Evolutionary conservation across 2,329 filamentous ascomycete genomes (phyloP), one percentile per base, ranked within the genome.

Genomic region (Chaetomiaceae sp.): DNA sequence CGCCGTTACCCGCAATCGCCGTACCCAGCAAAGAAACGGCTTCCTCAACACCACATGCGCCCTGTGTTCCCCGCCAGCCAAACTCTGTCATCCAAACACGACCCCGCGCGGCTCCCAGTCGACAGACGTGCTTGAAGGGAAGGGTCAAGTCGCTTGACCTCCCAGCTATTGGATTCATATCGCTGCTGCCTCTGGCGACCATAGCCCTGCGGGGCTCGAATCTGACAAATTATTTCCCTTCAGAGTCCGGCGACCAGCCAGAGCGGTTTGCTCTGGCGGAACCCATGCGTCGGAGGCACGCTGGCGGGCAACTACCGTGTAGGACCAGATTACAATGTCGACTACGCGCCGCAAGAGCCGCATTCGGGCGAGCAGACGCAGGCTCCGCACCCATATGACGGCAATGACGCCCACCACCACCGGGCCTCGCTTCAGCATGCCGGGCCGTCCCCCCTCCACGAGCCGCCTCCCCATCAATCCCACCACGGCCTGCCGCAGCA

Each of bases 251-350:
- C 79, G 79, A 78, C 80, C 83, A 83, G 84, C 82, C 82, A 84
- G 84, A 81, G 84, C 83, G 83, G 76, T 74, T 80, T 79, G 84
- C 83, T 87, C 84, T 87, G 84, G 84, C 83, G 82, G 82, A 79
- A 82, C 82, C 82, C 80, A 87, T 87, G 83, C 73, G 80, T 81
- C 73, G 80, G 77, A 77, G 81, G 75, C 80, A 86, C 81, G 76
- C 82, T 87, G 82, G 83, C 83, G 79, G 79, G 82, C 79, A 83
- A 84, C 73, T 89, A 88, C 77, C 82, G 83, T 79, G 78, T 82
- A 74, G 80, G 78, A 68, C 70, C 75, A 71, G 82, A 84, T 76
- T 87, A 87, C 78, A 81, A 85, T 81, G 83, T 88, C 79, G 82
- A 86, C 71, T 88, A 87, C 75, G 79, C 83, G 74, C 76, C 82